These are phyloP conservation scores for Simplicillium aogashimaense DNA, from an alignment of 2,329 filamentous ascomycete genomes.

Conservation along the genomic window DNA sequence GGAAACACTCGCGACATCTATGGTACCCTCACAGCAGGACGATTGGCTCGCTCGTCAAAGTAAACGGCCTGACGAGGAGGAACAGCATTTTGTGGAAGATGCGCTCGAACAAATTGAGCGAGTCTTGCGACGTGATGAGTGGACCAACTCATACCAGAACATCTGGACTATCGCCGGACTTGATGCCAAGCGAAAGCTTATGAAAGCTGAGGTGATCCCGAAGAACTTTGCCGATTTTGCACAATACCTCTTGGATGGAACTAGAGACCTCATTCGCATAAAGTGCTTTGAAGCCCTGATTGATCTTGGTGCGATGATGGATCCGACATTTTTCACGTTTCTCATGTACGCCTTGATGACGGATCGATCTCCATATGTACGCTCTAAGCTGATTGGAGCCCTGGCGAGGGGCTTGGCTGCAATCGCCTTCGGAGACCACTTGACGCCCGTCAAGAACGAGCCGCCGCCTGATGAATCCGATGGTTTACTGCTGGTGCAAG, in stretches of 20 bases:
- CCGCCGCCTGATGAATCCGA: constrained; percentile 24
- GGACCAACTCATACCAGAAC: constrained; percentile 59
- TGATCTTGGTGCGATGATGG: constrained; percentile 50
- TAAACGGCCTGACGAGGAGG: constrained; percentile 33
- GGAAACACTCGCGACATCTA: constrained; percentile 45
- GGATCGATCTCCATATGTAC: constrained; percentile 54
- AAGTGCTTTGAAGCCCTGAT: constrained; percentile 56
- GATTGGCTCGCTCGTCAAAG: constrained; percentile 34
- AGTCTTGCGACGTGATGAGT: constrained; percentile 58
- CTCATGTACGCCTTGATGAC: constrained; percentile 49
- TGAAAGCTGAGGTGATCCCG: constrained; percentile 54
- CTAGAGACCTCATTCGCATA: constrained; percentile 51
- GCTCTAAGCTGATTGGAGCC: constrained; percentile 47
- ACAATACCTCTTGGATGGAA: constrained; percentile 56
- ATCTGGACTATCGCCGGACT: constrained; percentile 54
- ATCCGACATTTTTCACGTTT: constrained; percentile 43
- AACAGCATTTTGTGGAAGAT: constrained; percentile 37
- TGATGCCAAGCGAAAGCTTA: constrained; percentile 50
- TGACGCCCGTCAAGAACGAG: constrained; percentile 32
- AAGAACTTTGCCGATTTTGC: constrained; percentile 44
- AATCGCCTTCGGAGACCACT: constrained; percentile 53
- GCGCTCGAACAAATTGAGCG: constrained; percentile 56
- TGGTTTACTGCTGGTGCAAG: constrained; percentile 30
- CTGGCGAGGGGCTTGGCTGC: constrained; percentile 50
- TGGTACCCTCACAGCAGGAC: constrained; percentile 38